Conservation (phyloP, 306 rosid genomes). For the Arachis hypogaea region DNA sequence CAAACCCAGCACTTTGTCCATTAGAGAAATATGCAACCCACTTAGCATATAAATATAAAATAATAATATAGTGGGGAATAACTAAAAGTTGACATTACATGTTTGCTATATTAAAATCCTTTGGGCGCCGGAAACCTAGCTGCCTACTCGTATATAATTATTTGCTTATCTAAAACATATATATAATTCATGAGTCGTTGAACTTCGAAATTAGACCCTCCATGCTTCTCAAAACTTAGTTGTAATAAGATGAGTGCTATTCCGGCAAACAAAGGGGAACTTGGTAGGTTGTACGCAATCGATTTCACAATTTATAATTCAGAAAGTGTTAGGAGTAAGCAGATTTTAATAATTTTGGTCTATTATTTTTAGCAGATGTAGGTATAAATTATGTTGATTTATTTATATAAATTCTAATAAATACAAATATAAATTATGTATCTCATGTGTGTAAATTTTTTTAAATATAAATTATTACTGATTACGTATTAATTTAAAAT, state of each 20-base stretch:
- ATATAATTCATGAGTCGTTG: not conserved
- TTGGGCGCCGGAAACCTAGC: constrained; percentile 39
- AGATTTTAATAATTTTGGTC: too few relatives aligned
- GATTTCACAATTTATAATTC: not conserved
- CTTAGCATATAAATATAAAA: constrained; percentile 1
- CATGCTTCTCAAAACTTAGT: constrained; percentile 27
- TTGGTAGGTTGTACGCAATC: not conserved
- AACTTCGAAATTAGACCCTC: constrained; percentile 10
- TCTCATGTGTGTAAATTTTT: too few relatives aligned
- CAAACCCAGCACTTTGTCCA: constrained; percentile 35
- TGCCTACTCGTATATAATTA: constrained; percentile 20
- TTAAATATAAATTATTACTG: too few relatives aligned
- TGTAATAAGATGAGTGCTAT: not conserved
- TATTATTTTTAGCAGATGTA: too few relatives aligned
- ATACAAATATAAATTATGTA: too few relatives aligned
- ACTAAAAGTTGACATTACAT: constrained; percentile 36
- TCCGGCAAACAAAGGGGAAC: not conserved
- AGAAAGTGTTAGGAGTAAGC: too few relatives aligned
- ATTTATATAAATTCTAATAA: too few relatives aligned
- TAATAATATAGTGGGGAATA: constrained; percentile 43
- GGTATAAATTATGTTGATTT: too few relatives aligned
- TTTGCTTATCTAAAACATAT: not conserved
- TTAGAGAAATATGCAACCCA: constrained; percentile 19
- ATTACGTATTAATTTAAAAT: too few relatives aligned
- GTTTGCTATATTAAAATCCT: constrained; percentile 35